Conservation (phyloP, 2,329 filamentous ascomycete genomes). For the Microsporum canis region DNA sequence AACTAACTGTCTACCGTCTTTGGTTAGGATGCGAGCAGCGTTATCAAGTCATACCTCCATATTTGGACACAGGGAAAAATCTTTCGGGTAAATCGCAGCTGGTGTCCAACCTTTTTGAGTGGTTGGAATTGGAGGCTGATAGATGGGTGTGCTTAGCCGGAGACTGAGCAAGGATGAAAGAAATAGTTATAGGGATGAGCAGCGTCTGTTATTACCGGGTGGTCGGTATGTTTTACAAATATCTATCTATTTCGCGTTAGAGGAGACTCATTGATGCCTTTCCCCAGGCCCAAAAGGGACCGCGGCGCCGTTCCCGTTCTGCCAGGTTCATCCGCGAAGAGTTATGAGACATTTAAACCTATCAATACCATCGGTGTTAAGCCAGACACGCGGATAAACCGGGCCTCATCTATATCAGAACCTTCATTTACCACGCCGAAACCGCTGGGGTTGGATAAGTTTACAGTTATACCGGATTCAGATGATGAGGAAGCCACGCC, state of each 20-base stretch:
- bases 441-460: not conserved
- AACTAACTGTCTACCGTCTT: not conserved
- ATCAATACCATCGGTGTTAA: not conserved
- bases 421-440: not conserved
- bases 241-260: not conserved
- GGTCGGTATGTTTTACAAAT: not conserved
- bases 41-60: not conserved
- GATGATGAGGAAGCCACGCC: not conserved
- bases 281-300: not conserved
- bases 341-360: not conserved
- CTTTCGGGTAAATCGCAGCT: not conserved
- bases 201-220: not conserved
- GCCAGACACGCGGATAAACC: not conserved
- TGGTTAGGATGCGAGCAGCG: not conserved
- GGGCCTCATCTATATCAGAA: not conserved
- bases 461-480: not conserved
- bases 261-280: not conserved
- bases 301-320: not conserved
- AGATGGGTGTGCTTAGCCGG: not conserved
- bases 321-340: not conserved
- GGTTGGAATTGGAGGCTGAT: constrained; percentile 1
- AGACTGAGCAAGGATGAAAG: constrained; percentile 1
- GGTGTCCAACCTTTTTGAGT: not conserved
- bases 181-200: not conserved
- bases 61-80: not conserved